Evolutionary conservation across 78 protist species (phyloP), one percentile per base, ranked within the genome.

Genomic region (Dictyostelium citrinum): DNA sequence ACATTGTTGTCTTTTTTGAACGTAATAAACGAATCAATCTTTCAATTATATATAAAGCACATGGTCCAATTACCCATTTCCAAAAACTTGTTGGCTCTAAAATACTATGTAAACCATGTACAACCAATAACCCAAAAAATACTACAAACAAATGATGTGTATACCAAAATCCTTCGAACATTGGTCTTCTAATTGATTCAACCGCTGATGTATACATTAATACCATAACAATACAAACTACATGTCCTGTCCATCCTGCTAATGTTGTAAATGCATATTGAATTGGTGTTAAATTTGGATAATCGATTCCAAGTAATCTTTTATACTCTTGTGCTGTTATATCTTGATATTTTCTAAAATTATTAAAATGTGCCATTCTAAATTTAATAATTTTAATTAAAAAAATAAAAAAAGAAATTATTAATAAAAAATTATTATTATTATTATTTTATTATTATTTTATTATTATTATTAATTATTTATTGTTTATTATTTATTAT

Each of bases 101-200:
- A 24, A 10, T 16, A 39, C 85, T 85, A n/a, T 81, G 68, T n/a
- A 88, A 41, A 78, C 98, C 98, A 90, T 98, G 99, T n/a, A 90
- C 58, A 14, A 75, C 72, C n/a, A 97, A 60, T 43, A 97, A 83
- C 35, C 76, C 91, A 85, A 85, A 96, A 74, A 90, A 98, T 55
- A 97, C 83, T 16, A 97, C 46, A 78, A 98, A 98, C 45, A 97
- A 86, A 64, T 98, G 99, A 77, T 98, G 99, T 22, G 96, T 90
- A 82, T 84, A 98, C 99, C 99, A 98, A 58, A 98, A 98, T 33
- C 86, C 55, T 76, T 96, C 97, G 78, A 97, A 98, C 96, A 95
- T 83, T 77, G 90, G 71, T 31, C 97, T 86, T 24, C 98, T 31
- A 60, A 94, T 79, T 9, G 74, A 35, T 46, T 93, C 91, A 46